phyloP scores from a whole-genome alignment of 768 basidiomycete species.

The Suillus paluster region DNA sequence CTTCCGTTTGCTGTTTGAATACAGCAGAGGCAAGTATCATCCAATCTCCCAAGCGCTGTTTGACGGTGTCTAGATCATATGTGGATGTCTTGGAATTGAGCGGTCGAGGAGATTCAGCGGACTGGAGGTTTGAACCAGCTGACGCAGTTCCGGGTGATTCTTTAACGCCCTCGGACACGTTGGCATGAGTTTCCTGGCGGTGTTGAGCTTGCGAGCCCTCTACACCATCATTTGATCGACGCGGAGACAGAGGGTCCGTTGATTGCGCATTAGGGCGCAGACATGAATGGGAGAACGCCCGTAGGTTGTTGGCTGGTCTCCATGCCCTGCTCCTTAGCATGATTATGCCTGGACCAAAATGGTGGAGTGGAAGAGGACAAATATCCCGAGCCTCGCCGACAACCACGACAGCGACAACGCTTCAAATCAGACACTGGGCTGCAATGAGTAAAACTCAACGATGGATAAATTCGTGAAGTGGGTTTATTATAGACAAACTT shows the following conservation, averaged over 20 bases:
- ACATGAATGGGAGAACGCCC: constrained; percentile 18
- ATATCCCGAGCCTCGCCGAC: background rate
- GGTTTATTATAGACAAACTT: too few relatives aligned
- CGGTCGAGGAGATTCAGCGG: background rate
- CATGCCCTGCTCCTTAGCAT: constrained; percentile 27
- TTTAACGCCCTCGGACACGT: background rate
- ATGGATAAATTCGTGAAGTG: constrained; percentile 6
- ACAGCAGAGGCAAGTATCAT: constrained; percentile 37
- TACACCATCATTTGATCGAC: background rate
- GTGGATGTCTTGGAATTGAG: background rate
- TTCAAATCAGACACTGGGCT: background rate
- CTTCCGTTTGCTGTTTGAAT: constrained; percentile 27
- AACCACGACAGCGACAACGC: background rate
- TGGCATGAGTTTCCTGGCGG: background rate
- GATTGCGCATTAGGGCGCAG: background rate
- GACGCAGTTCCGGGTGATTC: background rate
- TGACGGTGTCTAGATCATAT: constrained; percentile 38
- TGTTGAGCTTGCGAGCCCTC: background rate
- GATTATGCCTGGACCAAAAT: background rate
- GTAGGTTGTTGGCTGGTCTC: constrained; percentile 9
- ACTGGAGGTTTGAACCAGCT: background rate
- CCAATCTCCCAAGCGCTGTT: constrained; percentile 50
- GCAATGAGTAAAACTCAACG: background rate
- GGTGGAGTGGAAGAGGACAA: background rate
- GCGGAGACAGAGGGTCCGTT: background rate